Conservation (phyloP, 768 basidiomycete species). For the Macrocybe gigantea region DNA sequence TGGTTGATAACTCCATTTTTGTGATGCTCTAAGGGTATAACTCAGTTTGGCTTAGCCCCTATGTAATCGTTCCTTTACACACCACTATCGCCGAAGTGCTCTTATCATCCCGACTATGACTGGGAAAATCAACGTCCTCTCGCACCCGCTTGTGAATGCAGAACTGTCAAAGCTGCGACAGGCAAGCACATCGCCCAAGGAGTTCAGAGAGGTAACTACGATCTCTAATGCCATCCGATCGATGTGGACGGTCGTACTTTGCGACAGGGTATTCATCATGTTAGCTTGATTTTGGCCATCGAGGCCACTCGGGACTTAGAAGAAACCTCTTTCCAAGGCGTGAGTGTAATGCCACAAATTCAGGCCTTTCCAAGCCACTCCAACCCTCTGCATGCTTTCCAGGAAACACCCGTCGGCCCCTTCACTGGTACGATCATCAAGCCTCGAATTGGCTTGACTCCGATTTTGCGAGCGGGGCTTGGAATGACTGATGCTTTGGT, state of each 20-base stretch:
- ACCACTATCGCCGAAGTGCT: not conserved
- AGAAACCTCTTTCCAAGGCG: slow-evolving; percentile 57
- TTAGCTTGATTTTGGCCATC: slow-evolving; percentile 76
- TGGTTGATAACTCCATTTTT: too few relatives aligned
- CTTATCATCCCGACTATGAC: slow-evolving; percentile 15
- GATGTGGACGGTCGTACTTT: not conserved
- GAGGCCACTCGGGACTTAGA: slow-evolving; percentile 73
- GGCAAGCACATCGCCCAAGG: slow-evolving; percentile 54
- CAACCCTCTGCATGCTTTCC: slow-evolving; percentile 1
- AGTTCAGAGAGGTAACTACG: slow-evolving; percentile 65
- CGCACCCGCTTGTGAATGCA: slow-evolving; percentile 71
- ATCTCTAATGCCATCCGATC: not conserved
- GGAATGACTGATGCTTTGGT: slow-evolving; percentile 89
- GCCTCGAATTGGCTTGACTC: slow-evolving; percentile 77
- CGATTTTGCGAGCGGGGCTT: slow-evolving; percentile 88
- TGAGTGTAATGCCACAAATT: slow-evolving; percentile 26
- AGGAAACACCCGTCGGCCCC: slow-evolving; percentile 75
- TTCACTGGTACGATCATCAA: slow-evolving; percentile 78
- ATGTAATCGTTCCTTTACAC: too few relatives aligned
- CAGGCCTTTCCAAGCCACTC: slow-evolving; percentile 1
- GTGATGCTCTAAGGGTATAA: too few relatives aligned
- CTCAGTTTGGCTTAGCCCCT: too few relatives aligned
- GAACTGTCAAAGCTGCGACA: slow-evolving; percentile 68
- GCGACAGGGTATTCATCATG: slow-evolving; percentile 63
- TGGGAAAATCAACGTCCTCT: slow-evolving; percentile 42